phyloP scores from a whole-genome alignment of 2,329 filamentous ascomycete species.

The Phialophora chinensis region DNA sequence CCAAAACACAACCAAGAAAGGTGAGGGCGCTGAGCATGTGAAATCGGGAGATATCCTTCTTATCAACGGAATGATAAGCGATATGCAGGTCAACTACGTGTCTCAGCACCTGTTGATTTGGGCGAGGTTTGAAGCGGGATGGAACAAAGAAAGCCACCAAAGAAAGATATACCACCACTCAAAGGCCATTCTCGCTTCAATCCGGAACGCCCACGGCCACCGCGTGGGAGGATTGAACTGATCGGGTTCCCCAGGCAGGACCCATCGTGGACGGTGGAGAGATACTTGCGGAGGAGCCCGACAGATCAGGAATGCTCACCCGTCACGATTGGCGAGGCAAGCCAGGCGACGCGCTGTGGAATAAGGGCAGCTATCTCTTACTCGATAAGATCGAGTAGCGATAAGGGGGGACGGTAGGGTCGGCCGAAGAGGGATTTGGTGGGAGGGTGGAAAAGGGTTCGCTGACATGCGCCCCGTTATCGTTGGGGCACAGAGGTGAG shows the following conservation, averaged over 20 bases:
- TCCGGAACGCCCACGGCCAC: conserved; percentile 9
- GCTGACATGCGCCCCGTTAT: conserved; percentile 26
- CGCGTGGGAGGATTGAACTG: conserved; percentile 14
- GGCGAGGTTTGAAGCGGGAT: conserved; percentile 12
- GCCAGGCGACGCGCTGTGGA: conserved; percentile 6
- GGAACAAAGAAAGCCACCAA: conserved; percentile 20
- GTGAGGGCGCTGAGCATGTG: conserved; percentile 32
- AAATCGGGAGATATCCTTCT: conserved; percentile 26
- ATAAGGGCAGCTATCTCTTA: conserved; percentile 33
- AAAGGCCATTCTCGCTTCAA: conserved; percentile 13
- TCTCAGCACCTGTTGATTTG: conserved; percentile 19
- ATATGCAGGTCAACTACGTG: conserved; percentile 10
- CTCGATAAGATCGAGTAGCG: conserved; percentile 38
- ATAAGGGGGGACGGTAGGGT: conserved; percentile 22
- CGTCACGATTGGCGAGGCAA: conserved; percentile 24
- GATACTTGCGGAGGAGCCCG: conserved; percentile 31
- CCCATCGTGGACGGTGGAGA: conserved; percentile 20
- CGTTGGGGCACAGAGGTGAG: conserved; percentile 26
- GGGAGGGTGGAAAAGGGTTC: conserved; percentile 13
- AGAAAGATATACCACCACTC: conserved; percentile 18
- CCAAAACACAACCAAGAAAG: conserved; percentile 11
- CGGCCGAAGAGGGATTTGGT: conserved; percentile 17
- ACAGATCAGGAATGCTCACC: conserved; percentile 1
- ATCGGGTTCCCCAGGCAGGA: conserved; percentile 13
- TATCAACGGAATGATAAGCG: conserved; percentile 37